Evolutionary conservation across 2,329 filamentous ascomycete genomes (phyloP), one percentile per base, ranked within the genome.

Genomic region (Phoma sp.): DNA sequence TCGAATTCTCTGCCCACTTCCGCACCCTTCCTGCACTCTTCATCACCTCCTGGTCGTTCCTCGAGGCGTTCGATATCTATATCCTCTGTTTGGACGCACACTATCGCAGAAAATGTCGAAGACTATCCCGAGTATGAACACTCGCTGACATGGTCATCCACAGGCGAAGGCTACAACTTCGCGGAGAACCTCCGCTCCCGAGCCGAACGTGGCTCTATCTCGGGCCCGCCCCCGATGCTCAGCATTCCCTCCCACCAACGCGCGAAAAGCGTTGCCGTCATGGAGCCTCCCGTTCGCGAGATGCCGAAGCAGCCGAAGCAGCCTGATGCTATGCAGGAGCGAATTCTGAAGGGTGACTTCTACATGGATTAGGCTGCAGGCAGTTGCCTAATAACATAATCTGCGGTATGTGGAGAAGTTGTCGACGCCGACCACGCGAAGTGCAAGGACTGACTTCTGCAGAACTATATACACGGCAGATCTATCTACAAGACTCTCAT

Each of bases 111-210:
- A 55, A 61, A 65, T 54, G 62, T 66, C 52, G 62, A 63, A 47
- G 60, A 70, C 42, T 67, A 72, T 61, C 60, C 70, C 53, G 62
- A 72, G 49, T 68, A 63, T 53, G 78, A 87, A 78, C 81, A 76
- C 76, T 80, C 84, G 87, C 87, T 90, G 84, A 90, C 87, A 51
- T 66, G 62, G 78, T 79, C 76, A 69, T 76, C 77, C 77, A 78
- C 85, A 93, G 90, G 91, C 83, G 92, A 95, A 83, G 91, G 91
- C 76, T 96, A 96, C 84, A 96, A 96, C 79, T 96, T 93, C 90
- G 91, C 92, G 73, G 93, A 97, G 81, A 93, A 96, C 81, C 87
- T 97, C 82, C 91, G 92, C 77, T 89, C 88, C 70, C 90, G 93
- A 74, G 93, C 93, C 68, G 92, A 96, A 80, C 93, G 92, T 77